phyloP scores from a whole-genome alignment of 148 eudicot genomes.

The Vaccinium darrowii region DNA sequence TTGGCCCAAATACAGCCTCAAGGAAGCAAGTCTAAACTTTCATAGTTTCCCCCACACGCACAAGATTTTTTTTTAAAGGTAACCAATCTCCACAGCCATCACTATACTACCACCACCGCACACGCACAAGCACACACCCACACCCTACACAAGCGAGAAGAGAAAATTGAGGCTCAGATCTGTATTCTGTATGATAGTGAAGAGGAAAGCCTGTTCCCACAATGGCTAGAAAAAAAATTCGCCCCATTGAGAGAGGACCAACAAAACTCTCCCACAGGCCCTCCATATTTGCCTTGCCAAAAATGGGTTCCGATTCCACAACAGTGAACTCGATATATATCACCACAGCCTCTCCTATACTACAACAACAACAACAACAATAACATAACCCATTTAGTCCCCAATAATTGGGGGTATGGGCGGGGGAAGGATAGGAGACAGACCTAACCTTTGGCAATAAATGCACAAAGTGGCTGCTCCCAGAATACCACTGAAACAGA shows the following conservation, averaged over 20 bases:
- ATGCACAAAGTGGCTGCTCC: too few species aligned
- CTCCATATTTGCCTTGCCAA: background rate
- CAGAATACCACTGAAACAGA: too few species aligned
- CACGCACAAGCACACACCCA: background rate
- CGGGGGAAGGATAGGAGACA: too few species aligned
- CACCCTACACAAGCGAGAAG: background rate
- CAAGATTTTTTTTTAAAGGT: too few species aligned
- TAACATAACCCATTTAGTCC: too few species aligned
- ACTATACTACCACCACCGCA: background rate
- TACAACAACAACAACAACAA: too few species aligned
- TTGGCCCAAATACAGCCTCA: too few species aligned
- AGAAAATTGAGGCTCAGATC: background rate
- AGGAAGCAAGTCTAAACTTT: background rate
- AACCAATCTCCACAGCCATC: background rate
- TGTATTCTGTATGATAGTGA: background rate
- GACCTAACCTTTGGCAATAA: too few species aligned
- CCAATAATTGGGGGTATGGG: too few species aligned
- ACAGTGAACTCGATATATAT: background rate
- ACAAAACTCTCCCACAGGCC: background rate
- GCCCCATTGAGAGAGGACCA: background rate
- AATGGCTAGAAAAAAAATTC: background rate
- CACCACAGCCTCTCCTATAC: background rate
- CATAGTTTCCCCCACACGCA: too few species aligned
- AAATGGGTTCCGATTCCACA: background rate
- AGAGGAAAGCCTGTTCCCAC: background rate